Evolutionary conservation across 2,329 filamentous ascomycete genomes (phyloP).

Genomic region (Mycogone perniciosa): DNA sequence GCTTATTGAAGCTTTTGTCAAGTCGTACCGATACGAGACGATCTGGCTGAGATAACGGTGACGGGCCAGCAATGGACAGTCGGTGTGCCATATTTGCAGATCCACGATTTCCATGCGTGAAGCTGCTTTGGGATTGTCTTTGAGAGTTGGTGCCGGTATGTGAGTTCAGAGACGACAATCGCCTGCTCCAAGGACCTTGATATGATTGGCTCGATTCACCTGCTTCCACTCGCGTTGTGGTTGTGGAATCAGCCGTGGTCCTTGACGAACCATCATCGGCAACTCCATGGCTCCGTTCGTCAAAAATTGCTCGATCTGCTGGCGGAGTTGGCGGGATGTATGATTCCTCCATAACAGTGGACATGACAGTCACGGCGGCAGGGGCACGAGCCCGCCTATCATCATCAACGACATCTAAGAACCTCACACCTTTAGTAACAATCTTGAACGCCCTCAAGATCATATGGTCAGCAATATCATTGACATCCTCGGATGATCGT

Average conservation of each 20-base stretch:
- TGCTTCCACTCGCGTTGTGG: slow-evolving; percentile 20
- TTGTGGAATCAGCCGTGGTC: slow-evolving; percentile 25
- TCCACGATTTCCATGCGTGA: slow-evolving; percentile 36
- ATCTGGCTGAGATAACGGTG: slow-evolving; percentile 55
- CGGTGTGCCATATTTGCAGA: slow-evolving; percentile 62
- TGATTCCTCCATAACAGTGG: slow-evolving; percentile 52
- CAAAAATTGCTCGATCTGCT: slow-evolving; percentile 48
- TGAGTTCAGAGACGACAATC: slow-evolving; percentile 41
- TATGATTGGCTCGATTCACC: slow-evolving; percentile 21
- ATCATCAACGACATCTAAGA: slow-evolving; percentile 78
- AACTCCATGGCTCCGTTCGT: slow-evolving; percentile 28
- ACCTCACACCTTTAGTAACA: slow-evolving; percentile 82
- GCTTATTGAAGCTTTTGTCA: slow-evolving; percentile 73
- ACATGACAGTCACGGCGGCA: slow-evolving; percentile 53
- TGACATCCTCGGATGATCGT: slow-evolving; percentile 51
- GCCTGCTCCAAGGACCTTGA: slow-evolving; percentile 36
- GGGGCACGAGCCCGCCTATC: slow-evolving; percentile 45
- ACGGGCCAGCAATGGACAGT: slow-evolving; percentile 64
- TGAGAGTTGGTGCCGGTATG: slow-evolving; percentile 25
- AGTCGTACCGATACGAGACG: slow-evolving; percentile 81
- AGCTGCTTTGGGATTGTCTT: slow-evolving; percentile 30
- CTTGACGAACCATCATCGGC: slow-evolving; percentile 37
- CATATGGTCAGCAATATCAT: slow-evolving; percentile 83
- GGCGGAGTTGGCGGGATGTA: slow-evolving; percentile 58
- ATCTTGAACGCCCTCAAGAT: slow-evolving; percentile 91